These are phyloP conservation scores for Colletotrichum caudatum DNA, from an alignment of 2,329 filamentous ascomycete species.

Conservation along the genomic window DNA sequence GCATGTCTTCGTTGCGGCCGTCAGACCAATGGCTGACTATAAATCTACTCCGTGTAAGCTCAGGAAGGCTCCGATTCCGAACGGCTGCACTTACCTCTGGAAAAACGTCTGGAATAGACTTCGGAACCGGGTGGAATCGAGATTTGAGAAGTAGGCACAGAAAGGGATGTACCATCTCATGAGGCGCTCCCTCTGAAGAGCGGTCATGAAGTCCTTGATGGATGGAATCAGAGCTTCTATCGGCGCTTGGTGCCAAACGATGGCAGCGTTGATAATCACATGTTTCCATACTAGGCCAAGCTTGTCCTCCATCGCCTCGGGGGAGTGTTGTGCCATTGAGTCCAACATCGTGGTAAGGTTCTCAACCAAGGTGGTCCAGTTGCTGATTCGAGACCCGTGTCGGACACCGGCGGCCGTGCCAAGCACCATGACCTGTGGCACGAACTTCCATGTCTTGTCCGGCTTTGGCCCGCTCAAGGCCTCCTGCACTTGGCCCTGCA, in stretches of 20 bases:
- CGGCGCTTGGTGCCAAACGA: slow-evolving; percentile 80
- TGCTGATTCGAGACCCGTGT: slow-evolving; percentile 77
- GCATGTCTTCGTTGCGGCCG: slow-evolving; percentile 71
- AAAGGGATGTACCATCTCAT: slow-evolving; percentile 84
- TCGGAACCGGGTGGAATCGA: slow-evolving; percentile 80
- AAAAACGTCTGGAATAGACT: slow-evolving; percentile 84
- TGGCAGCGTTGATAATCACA: slow-evolving; percentile 69
- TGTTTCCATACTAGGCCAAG: slow-evolving; percentile 66
- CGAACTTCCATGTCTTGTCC: slow-evolving; percentile 54
- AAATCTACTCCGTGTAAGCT: slow-evolving; percentile 66
- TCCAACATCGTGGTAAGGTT: slow-evolving; percentile 66
- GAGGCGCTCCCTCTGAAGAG: slow-evolving; percentile 73
- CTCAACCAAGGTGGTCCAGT: slow-evolving; percentile 77
- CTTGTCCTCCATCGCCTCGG: slow-evolving; percentile 52
- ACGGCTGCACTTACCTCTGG: slow-evolving; percentile 71
- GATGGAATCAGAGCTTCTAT: slow-evolving; percentile 82
- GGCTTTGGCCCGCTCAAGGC: slow-evolving; percentile 54
- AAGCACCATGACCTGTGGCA: slow-evolving; percentile 69
- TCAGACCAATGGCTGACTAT: slow-evolving; percentile 80
- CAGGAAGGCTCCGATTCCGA: background rate
- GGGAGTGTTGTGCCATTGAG: slow-evolving; percentile 55
- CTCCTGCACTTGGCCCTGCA: slow-evolving; percentile 64
- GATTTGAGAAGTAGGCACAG: slow-evolving; percentile 82
- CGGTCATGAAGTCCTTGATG: slow-evolving; percentile 73
- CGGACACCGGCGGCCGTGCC: slow-evolving; percentile 82